These are phyloP conservation scores for Lantana camara DNA, from an alignment of 257 asterid species.

Conservation along the genomic window DNA sequence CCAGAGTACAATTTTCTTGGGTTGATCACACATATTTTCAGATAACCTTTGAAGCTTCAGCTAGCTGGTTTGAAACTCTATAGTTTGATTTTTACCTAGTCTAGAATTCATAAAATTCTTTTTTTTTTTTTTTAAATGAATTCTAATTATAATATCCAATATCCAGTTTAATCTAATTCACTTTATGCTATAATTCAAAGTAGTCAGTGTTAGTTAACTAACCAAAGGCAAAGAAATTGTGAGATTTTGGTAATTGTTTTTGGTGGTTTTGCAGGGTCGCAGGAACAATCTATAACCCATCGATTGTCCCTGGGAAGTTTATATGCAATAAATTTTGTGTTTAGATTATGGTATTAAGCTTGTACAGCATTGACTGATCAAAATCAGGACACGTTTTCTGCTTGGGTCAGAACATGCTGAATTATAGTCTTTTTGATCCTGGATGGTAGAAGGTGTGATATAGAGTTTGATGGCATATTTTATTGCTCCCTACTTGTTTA, in stretches of 20 bases:
- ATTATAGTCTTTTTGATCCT: slow-evolving; percentile 47
- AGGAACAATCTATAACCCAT: slow-evolving; percentile 9
- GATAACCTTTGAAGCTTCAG: background rate
- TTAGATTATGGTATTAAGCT: slow-evolving; percentile 26
- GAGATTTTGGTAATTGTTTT: slow-evolving; percentile 24
- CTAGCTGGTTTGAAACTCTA: background rate
- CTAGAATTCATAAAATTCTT: background rate
- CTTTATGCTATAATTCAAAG: background rate
- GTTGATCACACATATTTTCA: background rate
- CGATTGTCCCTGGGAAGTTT: slow-evolving; percentile 22
- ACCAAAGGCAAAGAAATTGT: slow-evolving; percentile 12
- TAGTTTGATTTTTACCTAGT: background rate
- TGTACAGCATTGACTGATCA: slow-evolving; percentile 30
- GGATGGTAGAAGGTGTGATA: slow-evolving; percentile 43
- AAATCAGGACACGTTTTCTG: slow-evolving; percentile 29
- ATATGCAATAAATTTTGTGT: slow-evolving; percentile 15
- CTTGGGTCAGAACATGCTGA: slow-evolving; percentile 42
- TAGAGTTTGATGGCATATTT: slow-evolving; percentile 41
- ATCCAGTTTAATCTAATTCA: background rate
- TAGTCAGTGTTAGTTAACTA: background rate
- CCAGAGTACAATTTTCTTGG: background rate
- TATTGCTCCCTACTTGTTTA: slow-evolving; percentile 32
- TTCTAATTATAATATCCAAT: background rate
- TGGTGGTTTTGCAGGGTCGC: slow-evolving; percentile 30
- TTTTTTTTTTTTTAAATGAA: background rate